phyloP scores from a whole-genome alignment of 306 rosid species.

The Purshia tridentata region DNA sequence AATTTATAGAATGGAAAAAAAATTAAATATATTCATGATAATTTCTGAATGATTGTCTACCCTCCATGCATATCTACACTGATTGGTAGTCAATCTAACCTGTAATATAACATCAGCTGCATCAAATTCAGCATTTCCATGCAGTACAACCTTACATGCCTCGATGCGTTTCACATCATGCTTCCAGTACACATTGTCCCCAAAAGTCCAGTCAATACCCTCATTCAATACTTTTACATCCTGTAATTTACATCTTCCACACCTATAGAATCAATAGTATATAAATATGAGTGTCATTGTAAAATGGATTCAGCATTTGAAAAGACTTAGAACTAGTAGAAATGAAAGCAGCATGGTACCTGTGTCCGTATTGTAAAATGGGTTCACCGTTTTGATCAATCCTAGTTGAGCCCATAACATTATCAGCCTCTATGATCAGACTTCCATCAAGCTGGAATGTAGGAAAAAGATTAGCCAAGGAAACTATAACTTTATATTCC shows the following conservation, averaged over 20 bases:
- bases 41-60: conserved; percentile 6
- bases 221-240: conserved; percentile 74
- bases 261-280: conserved; percentile 48
- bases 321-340: not conserved
- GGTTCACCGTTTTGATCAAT: conserved; percentile 56
- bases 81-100: conserved; percentile 43
- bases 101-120: conserved; percentile 71
- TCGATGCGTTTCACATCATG: conserved; percentile 66
- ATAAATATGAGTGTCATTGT: conserved; percentile 14
- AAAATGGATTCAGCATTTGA: conserved; percentile 16
- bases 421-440: conserved; percentile 62
- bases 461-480: conserved; percentile 38
- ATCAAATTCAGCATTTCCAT: conserved; percentile 96
- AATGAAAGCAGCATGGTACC: conserved; percentile 44
- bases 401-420: conserved; percentile 63
- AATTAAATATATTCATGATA: not conserved
- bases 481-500: conserved; percentile 21
- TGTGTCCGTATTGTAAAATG: conserved; percentile 71
- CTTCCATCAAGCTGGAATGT: conserved; percentile 78
- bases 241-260: conserved; percentile 89
- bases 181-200: conserved; percentile 78
- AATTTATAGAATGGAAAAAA: not conserved
- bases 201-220: conserved; percentile 76
- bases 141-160: conserved; percentile 64
- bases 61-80: conserved; percentile 25